Percentiles rank a stretch among this genome's conserved stretches.
Conservation (phyloP, 805 yeast genomes). For the Maudiozyma serrabonitensis region DNA sequence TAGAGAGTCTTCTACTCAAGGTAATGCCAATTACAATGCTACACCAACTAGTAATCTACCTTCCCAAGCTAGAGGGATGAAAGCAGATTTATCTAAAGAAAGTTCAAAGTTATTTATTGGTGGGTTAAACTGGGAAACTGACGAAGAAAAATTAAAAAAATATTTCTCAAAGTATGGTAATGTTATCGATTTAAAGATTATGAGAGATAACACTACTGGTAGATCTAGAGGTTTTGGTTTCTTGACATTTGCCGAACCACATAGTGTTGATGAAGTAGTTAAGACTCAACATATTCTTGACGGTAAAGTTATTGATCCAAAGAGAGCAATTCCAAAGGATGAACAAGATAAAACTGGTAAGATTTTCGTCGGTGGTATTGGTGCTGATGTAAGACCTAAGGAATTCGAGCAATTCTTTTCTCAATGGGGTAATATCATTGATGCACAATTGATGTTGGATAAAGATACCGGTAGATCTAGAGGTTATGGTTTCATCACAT, state of each 20-base stretch:
- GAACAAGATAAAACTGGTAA: conserved; percentile 96
- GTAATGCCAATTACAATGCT: background rate
- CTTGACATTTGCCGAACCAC: conserved; percentile 73
- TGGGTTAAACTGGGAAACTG: conserved; percentile 96
- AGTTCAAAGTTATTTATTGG: conserved; percentile 92
- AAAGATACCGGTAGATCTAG: conserved; percentile 94
- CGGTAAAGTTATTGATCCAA: conserved; percentile 95
- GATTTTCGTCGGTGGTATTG: conserved; percentile 94
- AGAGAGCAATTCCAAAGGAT: conserved; percentile 93
- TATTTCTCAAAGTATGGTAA: conserved; percentile 87
- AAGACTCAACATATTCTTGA: conserved; percentile 81
- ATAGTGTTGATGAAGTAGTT: conserved; percentile 77
- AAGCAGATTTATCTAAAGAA: conserved; percentile 53
- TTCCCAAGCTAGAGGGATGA: background rate
- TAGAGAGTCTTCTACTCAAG: background rate
- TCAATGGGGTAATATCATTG: conserved; percentile 83
- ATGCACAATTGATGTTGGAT: conserved; percentile 94
- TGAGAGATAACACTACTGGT: conserved; percentile 83
- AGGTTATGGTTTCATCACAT: conserved; percentile 95
- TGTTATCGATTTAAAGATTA: conserved; percentile 77
- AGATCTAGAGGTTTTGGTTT: conserved; percentile 94
- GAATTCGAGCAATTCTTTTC: conserved; percentile 82
- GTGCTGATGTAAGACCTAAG: conserved; percentile 83
- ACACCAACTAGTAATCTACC: background rate
- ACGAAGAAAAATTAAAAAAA: conserved; percentile 72